Base-by-base conservation (phyloP, 257 asterid genomes). In the Solanum pinnatisectum region DNA sequence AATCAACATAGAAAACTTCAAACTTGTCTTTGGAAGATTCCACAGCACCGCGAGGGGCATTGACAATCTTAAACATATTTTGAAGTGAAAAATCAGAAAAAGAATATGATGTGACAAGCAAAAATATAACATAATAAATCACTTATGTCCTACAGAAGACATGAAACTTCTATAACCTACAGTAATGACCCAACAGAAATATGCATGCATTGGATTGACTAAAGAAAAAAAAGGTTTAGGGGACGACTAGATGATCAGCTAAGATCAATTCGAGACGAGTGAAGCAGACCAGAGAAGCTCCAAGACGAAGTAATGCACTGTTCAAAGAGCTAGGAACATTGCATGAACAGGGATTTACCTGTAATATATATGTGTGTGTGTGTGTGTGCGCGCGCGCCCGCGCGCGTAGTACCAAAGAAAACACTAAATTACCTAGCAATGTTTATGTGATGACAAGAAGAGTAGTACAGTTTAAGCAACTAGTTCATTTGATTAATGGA, bases 1-100 rank as follows among this genome's bases (percentile, higher is more conserved):
- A 97, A 86, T 97, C 99, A 0, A 96, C 88, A 91, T 97, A 97
- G 76, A 97, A 97, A 83, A 96, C 99, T 93, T 97, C 99, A 89
- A 94, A 97, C 92, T 89, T 89, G 90, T 97, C 99, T 3, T 86
- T 89, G 76, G 94, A 83, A 76, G 99, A 94, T 84, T 92, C 91
- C 84, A 96, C 99, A 67, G 90, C 88, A 73, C 95, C 95, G 36
- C 98, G 96, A 33, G 98, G 98, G 84, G 93, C 90, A 90, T 92
- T 96, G 84, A 97, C 99, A 91, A 95, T 92, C 99, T 96, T 30
- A 15, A 33, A 14, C 79, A 90, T 20, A 74, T 84, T 12, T 71
- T 88, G 89, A 16, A 22, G 87, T 72, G 56, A n/a, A 1, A 36
- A n/a, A 83, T 83, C 44, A 90, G 84, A 27, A 30, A 23, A 60